A percentile compares a stretch with the other conserved stretches of the same genome.
phyloP scores from a whole-genome alignment of 2,329 filamentous ascomycete species.

The Ilyonectria robusta region DNA sequence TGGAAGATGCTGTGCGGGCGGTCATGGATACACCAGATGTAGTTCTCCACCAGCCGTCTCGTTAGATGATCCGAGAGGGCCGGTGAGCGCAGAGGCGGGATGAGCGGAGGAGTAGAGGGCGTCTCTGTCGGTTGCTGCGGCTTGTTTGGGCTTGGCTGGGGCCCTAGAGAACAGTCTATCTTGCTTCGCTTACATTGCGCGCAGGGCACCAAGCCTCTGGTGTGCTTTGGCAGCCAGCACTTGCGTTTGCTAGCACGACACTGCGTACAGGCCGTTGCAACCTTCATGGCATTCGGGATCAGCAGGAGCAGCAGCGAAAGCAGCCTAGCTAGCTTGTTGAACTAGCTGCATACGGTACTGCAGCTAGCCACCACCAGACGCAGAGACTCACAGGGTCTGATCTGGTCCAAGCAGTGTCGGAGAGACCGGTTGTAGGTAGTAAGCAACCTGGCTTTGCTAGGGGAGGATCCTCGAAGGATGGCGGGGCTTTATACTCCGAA shows the following conservation, averaged over 20 bases:
- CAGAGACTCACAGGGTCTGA: too few relatives aligned
- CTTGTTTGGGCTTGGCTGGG: background rate
- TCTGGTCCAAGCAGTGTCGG: too few relatives aligned
- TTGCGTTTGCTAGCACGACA: slow-evolving; percentile 18
- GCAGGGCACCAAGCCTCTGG: background rate
- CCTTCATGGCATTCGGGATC: slow-evolving; percentile 11
- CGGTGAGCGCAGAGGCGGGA: background rate
- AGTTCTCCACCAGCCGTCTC: slow-evolving; percentile 2
- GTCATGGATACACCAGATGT: slow-evolving; percentile 3
- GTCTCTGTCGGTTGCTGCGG: background rate
- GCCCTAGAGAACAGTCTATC: too few relatives aligned
- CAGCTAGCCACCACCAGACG: too few relatives aligned
- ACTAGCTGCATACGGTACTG: too few relatives aligned
- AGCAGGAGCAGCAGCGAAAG: too few relatives aligned
- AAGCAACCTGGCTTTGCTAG: too few relatives aligned
- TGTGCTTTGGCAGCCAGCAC: background rate
- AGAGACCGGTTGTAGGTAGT: too few relatives aligned
- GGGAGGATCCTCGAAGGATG: too few relatives aligned
- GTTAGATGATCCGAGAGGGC: background rate
- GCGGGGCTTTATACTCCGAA: too few relatives aligned
- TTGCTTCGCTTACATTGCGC: background rate
- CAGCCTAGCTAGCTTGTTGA: too few relatives aligned
- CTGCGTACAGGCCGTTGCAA: slow-evolving; percentile 12
- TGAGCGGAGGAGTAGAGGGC: background rate
- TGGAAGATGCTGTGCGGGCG: slow-evolving; percentile 21